phyloP scores from a whole-genome alignment of 2,329 filamentous ascomycete genomes.

The Gremmenia infestans region DNA sequence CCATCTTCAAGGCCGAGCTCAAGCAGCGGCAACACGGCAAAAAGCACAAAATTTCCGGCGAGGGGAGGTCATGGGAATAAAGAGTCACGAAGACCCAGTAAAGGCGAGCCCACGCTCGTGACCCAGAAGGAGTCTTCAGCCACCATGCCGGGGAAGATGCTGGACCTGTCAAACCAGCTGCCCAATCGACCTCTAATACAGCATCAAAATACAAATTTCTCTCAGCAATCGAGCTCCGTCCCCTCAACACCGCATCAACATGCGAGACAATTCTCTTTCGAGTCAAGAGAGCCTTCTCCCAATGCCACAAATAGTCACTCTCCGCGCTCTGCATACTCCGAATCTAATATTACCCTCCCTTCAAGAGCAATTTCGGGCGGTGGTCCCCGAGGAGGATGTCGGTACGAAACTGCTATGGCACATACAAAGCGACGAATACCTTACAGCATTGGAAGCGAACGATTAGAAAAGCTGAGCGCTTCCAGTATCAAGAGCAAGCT shows the following conservation, averaged over 20 bases:
- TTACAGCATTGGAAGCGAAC: conserved; percentile 81
- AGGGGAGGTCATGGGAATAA: conserved; percentile 53
- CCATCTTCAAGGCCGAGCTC: conserved; percentile 45
- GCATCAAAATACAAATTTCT: conserved; percentile 45
- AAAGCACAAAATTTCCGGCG: conserved; percentile 45
- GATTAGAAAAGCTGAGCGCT: conserved; percentile 65
- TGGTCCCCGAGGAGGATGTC: conserved; percentile 60
- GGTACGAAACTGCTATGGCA: conserved; percentile 82
- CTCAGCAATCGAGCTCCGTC: conserved; percentile 78
- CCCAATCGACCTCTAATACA: conserved; percentile 31
- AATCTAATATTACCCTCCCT: conserved; percentile 71
- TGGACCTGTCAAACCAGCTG: conserved; percentile 27
- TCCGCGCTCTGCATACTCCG: conserved; percentile 84
- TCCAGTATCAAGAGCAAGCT: conserved; percentile 68
- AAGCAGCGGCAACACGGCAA: conserved; percentile 36
- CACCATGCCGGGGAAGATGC: conserved; percentile 31
- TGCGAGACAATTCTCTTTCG: conserved; percentile 74
- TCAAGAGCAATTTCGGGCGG: conserved; percentile 57
- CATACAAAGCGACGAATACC: conserved; percentile 82
- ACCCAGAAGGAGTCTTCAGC: conserved; percentile 47
- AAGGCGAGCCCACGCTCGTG: conserved; percentile 58
- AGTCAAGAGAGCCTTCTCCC: conserved; percentile 77
- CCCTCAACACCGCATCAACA: conserved; percentile 91
- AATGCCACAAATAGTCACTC: conserved; percentile 73
- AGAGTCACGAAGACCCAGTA: conserved; percentile 49